A percentile compares a stretch with the other conserved stretches of the same genome.
These are phyloP conservation scores for Sphagnum tenellum DNA, from an alignment of 225 moss, liverwort and hornwort species.

Conservation along the genomic window DNA sequence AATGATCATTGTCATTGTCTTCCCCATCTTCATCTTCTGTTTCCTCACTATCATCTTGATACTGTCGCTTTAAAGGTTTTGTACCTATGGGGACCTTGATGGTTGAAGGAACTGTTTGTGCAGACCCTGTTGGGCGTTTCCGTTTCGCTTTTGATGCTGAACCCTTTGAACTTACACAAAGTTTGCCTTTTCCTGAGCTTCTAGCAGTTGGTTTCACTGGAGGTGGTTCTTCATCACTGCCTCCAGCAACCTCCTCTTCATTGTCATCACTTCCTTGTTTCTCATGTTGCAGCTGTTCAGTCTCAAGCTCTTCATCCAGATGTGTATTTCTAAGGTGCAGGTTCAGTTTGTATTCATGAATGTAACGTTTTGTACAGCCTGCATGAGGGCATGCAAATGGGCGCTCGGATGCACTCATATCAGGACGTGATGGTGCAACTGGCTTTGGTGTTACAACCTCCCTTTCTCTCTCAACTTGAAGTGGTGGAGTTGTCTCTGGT, in stretches of 20 bases:
- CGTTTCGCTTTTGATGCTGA: constrained; percentile 34
- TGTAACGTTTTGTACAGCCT: constrained; percentile 82
- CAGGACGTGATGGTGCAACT: constrained; percentile 15
- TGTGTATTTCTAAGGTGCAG: constrained; percentile 87
- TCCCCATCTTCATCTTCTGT: constrained; percentile 89
- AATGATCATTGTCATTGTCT: constrained; percentile 24
- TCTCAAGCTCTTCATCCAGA: constrained; percentile 26
- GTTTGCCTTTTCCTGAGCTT: constrained; percentile 66
- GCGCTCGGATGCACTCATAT: constrained; percentile 20
- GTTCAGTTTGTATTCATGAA: constrained; percentile 92
- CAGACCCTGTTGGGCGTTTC: constrained; percentile 31
- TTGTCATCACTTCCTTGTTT: constrained; percentile 42
- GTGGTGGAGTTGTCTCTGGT: constrained; percentile 18
- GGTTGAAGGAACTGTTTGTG: constrained; percentile 32
- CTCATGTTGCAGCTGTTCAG: constrained; percentile 28
- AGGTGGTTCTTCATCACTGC: constrained; percentile 37
- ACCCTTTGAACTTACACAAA: constrained; percentile 51
- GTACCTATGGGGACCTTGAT: constrained; percentile 29
- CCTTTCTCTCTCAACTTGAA: constrained; percentile 36
- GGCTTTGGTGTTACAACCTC: constrained; percentile 12
- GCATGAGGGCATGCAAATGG: constrained; percentile 83
- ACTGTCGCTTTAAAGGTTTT: constrained; percentile 23
- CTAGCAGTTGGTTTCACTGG: constrained; percentile 17
- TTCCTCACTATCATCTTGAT: constrained; percentile 82
- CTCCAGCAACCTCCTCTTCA: constrained; percentile 76